Evolutionary conservation across 352 stramenopile species (phyloP).

Genomic region (Globisporangium perplexum): DNA sequence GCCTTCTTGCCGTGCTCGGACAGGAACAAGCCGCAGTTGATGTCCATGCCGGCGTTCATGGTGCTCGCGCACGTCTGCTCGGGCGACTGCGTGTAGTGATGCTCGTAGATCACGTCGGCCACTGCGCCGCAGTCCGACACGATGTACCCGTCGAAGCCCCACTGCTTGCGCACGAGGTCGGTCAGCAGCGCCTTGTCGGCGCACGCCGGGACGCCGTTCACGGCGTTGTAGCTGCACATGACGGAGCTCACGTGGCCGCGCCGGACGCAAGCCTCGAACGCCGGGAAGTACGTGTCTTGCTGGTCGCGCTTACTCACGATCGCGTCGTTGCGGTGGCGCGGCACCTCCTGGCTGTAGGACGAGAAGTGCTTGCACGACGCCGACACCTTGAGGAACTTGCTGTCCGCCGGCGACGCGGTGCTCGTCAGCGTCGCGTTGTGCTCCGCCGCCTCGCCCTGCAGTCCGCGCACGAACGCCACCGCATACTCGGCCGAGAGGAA

Average conservation of each 20-base stretch:
- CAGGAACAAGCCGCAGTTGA: constrained; percentile 84
- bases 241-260: constrained; percentile 71
- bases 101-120: constrained; percentile 59
- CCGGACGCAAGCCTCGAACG: constrained; percentile 80
- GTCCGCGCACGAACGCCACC: constrained; percentile 67
- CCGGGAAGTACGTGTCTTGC: constrained; percentile 86
- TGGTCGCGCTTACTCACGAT: constrained; percentile 86
- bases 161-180: constrained; percentile 65
- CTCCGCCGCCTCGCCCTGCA: constrained; percentile 68
- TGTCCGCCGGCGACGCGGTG: background rate
- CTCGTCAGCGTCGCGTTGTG: background rate
- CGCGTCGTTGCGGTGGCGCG: constrained; percentile 84
- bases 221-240: constrained; percentile 95
- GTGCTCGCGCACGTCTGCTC: constrained; percentile 46
- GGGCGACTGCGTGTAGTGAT: constrained; percentile 77
- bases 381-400: constrained; percentile 66
- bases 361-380: constrained; percentile 92
- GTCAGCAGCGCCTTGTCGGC: constrained; percentile 82
- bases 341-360: constrained; percentile 80
- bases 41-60: constrained; percentile 69
- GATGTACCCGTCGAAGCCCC: constrained; percentile 91
- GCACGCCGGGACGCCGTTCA: constrained; percentile 91
- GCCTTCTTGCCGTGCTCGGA: constrained; percentile 53
- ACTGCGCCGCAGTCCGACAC: constrained; percentile 90
- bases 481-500: constrained; percentile 84